A percentile compares a stretch with the other conserved stretches of the same genome.
Evolutionary conservation across 768 basidiomycete genomes (phyloP).

Genomic region (Boletus pseudopeckii): DNA sequence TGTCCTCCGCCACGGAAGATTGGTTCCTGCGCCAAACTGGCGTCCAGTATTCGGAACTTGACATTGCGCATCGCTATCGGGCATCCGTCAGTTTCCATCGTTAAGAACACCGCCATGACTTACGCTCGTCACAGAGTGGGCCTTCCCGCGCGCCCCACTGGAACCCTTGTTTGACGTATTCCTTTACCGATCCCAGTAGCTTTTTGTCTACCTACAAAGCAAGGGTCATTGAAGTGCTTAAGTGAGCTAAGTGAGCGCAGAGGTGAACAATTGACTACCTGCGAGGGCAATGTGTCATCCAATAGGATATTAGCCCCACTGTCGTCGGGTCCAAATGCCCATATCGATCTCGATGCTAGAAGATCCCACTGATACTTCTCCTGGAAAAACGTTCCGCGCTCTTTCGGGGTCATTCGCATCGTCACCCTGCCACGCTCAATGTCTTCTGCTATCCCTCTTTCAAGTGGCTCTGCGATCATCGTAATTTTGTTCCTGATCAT

Average conservation of each 20-base stretch:
- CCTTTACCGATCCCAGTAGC: constrained; percentile 80
- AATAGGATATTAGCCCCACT: constrained; percentile 89
- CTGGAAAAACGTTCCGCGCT: constrained; percentile 93
- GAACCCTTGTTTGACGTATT: constrained; percentile 98
- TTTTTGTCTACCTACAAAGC: constrained; percentile 83
- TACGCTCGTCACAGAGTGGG: constrained; percentile 96
- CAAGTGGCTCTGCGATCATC: constrained; percentile 98
- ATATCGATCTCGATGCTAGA: constrained; percentile 95
- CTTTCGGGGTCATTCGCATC: constrained; percentile 94
- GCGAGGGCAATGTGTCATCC: constrained; percentile 94
- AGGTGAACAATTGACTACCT: constrained; percentile 44
- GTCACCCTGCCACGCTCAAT: constrained; percentile 90
- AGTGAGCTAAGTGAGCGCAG: neutral
- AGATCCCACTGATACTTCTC: constrained; percentile 98
- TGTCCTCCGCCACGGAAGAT: constrained; percentile 98
- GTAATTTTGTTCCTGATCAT: constrained; percentile 86
- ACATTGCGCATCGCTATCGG: constrained; percentile 91
- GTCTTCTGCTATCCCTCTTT: constrained; percentile 93
- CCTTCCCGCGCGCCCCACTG: constrained; percentile 99
- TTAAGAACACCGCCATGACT: constrained; percentile 37
- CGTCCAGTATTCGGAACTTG: constrained; percentile 94
- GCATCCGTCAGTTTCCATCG: neutral
- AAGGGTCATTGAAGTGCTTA: neutral
- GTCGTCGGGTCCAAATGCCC: constrained; percentile 99
- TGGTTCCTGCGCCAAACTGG: constrained; percentile 88